Percentiles rank a stretch among this genome's conserved stretches.
These are phyloP conservation scores for Suhomyces maxii DNA, from an alignment of 1,139 yeast species.

Conservation along the genomic window DNA sequence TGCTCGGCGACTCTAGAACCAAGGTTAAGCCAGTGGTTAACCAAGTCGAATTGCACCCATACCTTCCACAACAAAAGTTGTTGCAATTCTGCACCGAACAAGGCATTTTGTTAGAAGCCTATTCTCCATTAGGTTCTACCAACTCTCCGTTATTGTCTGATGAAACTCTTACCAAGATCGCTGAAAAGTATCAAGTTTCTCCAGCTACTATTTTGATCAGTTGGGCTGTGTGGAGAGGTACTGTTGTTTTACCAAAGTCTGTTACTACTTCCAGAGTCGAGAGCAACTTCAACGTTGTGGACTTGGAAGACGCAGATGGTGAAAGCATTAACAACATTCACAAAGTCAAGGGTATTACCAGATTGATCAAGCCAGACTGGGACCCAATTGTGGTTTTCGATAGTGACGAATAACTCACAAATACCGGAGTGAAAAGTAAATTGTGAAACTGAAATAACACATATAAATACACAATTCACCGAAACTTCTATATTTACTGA, in stretches of 20 bases:
- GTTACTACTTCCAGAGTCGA: constrained; percentile 17
- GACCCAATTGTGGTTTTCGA: constrained; percentile 16
- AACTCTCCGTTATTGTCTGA: constrained; percentile 19
- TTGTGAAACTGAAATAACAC: too few relatives aligned
- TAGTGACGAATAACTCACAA: not conserved
- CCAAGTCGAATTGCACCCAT: constrained; percentile 24
- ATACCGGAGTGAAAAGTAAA: too few relatives aligned
- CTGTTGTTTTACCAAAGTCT: constrained; percentile 22
- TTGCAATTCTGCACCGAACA: constrained; percentile 14
- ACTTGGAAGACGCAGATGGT: constrained; percentile 17
- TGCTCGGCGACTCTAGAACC: constrained; percentile 17
- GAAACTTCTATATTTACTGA: too few relatives aligned
- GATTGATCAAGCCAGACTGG: constrained; percentile 19
- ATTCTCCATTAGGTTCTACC: constrained; percentile 23
- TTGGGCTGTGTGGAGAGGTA: constrained; percentile 23
- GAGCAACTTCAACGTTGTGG: constrained; percentile 16
- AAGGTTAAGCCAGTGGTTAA: constrained; percentile 19
- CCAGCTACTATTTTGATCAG: constrained; percentile 18
- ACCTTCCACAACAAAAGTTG: constrained; percentile 21
- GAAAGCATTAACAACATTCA: constrained; percentile 15
- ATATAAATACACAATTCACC: too few relatives aligned
- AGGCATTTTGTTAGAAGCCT: constrained; percentile 19
- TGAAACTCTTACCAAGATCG: constrained; percentile 14
- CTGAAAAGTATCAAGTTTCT: constrained; percentile 15
- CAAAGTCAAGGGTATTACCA: constrained; percentile 15